Base-by-base conservation (phyloP, 768 basidiomycete genomes). In the Suillus discolor region DNA sequence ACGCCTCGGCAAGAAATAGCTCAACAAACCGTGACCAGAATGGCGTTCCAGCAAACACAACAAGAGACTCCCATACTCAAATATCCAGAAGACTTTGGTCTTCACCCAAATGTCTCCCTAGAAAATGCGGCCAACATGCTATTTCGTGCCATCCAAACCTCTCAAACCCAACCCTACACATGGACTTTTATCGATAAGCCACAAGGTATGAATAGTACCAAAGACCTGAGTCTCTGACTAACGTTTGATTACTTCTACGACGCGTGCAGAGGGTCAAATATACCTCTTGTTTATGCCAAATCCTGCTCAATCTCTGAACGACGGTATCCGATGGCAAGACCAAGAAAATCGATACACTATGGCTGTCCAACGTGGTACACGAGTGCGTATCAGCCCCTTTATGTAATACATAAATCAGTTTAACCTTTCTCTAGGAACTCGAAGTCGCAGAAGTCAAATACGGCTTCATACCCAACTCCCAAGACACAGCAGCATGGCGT, bases 101-200 rank as follows among this genome's bases (percentile, higher is more conserved):
- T 82, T 4, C 88, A 91, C 67, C 67, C 81, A 53, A 84, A 83
- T 25, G 72, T 93, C 20, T 82, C 77, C 1, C 79, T 86, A 54
- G 90, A 91, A 18, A 72, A 71, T 31, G 91, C 90, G 2, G 80
- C 84, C 18, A 80, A 77, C 54, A 85, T 92, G 82, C 83, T 94
- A 16, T 53, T 83, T 3, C 85, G 88, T 60, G 90, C 86, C n/a
- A 78, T 83, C 12, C 77, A 80, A 18, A 76, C 88, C 63, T 84
- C 92, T 4, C 80, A 81, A 53, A 84, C 75, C 18, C 76, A 85
- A 23, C 90, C 92, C 3, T 94, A 91, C 71, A 70, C 79, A 7
- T 93, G 91, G 89, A 80, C 85, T 3, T 94, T 86, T 70, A 85
- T 94, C 42, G 93, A 94, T 82, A 90, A 89, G 69, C 92, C 92